Percentiles rank a stretch among this genome's conserved stretches.
These are phyloP conservation scores for Rhizopus arrhizus DNA, from an alignment of 371 early-diverging fungal species.

Conservation along the genomic window DNA sequence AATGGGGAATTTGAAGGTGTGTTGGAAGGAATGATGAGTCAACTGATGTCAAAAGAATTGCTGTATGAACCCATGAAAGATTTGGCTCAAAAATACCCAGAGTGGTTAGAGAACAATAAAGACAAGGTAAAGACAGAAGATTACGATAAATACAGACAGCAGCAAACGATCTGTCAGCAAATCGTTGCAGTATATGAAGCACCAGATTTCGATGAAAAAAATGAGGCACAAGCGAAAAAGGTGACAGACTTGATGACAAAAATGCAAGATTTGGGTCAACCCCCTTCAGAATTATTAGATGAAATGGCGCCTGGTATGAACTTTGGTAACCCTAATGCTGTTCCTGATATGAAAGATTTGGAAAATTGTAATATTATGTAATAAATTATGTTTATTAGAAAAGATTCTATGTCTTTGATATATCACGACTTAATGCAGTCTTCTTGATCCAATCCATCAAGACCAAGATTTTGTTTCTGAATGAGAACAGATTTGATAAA, in stretches of 20 bases:
- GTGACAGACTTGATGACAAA: slow-evolving; percentile 88
- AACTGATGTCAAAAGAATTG: slow-evolving; percentile 89
- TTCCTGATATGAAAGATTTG: slow-evolving; percentile 69
- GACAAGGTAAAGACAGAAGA: slow-evolving; percentile 66
- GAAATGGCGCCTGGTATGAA: slow-evolving; percentile 90
- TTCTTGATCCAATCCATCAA: slow-evolving; percentile 90
- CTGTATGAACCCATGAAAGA: slow-evolving; percentile 96
- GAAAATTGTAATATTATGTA: slow-evolving; percentile 59
- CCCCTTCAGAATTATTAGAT: slow-evolving; percentile 86
- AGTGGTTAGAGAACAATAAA: slow-evolving; percentile 82
- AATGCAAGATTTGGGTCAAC: slow-evolving; percentile 97
- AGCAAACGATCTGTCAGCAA: slow-evolving; percentile 70
- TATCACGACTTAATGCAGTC: slow-evolving; percentile 85
- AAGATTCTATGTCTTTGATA: slow-evolving; percentile 73
- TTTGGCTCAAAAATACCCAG: slow-evolving; percentile 79
- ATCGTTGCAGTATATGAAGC: slow-evolving; percentile 80
- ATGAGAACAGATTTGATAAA: slow-evolving; percentile 75
- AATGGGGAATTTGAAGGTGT: slow-evolving; percentile 81
- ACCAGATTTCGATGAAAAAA: slow-evolving; percentile 64
- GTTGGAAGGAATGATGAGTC: slow-evolving; percentile 87
- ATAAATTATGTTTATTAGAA: neutral
- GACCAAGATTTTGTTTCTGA: slow-evolving; percentile 80
- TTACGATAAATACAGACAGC: slow-evolving; percentile 72
- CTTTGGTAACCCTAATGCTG: slow-evolving; percentile 66
- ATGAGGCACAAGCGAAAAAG: slow-evolving; percentile 65